These are phyloP conservation scores for Ophiostoma ulmi DNA, from an alignment of 2,329 filamentous ascomycete genomes.

Conservation along the genomic window DNA sequence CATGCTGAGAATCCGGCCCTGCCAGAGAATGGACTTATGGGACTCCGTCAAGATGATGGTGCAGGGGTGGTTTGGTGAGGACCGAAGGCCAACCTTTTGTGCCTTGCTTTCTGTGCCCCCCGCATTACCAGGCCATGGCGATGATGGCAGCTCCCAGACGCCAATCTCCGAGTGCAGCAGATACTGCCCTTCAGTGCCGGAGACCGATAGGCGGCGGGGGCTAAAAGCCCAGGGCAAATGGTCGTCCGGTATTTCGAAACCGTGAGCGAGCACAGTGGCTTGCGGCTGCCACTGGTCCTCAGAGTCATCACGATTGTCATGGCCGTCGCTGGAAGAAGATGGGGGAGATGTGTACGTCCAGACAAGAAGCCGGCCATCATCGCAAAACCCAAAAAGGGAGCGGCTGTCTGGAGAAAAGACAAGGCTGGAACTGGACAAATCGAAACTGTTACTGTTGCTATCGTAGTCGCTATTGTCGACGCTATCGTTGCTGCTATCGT, in stretches of 20 bases:
- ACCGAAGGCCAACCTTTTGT: neutral
- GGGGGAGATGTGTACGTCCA: neutral
- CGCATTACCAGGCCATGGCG: neutral
- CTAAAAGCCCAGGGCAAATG: neutral
- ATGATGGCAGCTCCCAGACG: neutral
- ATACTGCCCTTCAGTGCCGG: neutral
- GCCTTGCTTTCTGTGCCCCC: neutral
- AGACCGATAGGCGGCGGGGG: neutral
- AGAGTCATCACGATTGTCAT: neutral
- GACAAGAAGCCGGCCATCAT: neutral
- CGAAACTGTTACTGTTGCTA: neutral
- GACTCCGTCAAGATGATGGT: neutral
- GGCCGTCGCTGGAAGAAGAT: neutral
- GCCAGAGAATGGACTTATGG: neutral
- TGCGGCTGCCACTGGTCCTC: neutral
- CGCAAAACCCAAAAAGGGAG: neutral
- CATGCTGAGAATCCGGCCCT: neutral
- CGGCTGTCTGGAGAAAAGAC: neutral
- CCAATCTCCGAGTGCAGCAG: neutral
- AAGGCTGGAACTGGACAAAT: neutral
- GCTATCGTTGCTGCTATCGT: too few relatives aligned
- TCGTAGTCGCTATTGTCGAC: too few relatives aligned
- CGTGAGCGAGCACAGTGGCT: neutral
- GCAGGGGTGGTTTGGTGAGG: neutral
- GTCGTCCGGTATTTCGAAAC: neutral